Percentiles rank a stretch among this genome's conserved stretches.
Conservation (phyloP, 1,284 basidiomycete species). For the Cutaneotrichosporon dermatis region DNA sequence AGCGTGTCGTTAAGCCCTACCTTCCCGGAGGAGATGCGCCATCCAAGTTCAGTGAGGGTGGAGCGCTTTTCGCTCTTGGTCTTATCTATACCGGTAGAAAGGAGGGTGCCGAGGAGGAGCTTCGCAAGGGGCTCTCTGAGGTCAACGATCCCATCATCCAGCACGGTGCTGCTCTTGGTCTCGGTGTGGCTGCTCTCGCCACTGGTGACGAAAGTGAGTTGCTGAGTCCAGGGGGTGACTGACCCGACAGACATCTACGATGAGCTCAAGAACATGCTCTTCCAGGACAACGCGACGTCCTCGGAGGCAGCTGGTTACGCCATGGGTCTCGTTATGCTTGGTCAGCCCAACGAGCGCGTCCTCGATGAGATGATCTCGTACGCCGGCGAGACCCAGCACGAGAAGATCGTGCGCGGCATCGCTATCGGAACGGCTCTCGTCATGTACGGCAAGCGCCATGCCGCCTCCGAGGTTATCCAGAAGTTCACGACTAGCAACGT, state of each 20-base stretch:
- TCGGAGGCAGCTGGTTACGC: conserved; percentile 91
- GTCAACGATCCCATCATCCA: conserved; percentile 72
- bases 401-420: conserved; percentile 94
- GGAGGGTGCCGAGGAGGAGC: conserved; percentile 64
- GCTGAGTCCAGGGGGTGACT: background rate
- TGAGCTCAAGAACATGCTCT: conserved; percentile 78
- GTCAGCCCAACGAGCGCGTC: conserved; percentile 69
- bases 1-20: conserved; percentile 88
- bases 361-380: conserved; percentile 91
- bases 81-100: conserved; percentile 72
- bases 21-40: conserved; percentile 65
- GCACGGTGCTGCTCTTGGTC: conserved; percentile 88
- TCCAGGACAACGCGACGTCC: conserved; percentile 86
- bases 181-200: conserved; percentile 89
- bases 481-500: conserved; percentile 79
- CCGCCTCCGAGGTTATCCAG: conserved; percentile 74
- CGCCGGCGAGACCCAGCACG: conserved; percentile 91
- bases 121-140: conserved; percentile 61
- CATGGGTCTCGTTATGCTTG: conserved; percentile 95
- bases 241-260: conserved; percentile 69
- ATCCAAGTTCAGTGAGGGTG: conserved; percentile 80
- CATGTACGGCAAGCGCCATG: conserved; percentile 83
- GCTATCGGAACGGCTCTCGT: conserved; percentile 86
- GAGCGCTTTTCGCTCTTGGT: conserved; percentile 87
- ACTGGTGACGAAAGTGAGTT: conserved; percentile 64